Evolutionary conservation across 2,329 filamentous ascomycete genomes (phyloP), one percentile per base, ranked within the genome.

Genomic region (Paraphoma sp.): DNA sequence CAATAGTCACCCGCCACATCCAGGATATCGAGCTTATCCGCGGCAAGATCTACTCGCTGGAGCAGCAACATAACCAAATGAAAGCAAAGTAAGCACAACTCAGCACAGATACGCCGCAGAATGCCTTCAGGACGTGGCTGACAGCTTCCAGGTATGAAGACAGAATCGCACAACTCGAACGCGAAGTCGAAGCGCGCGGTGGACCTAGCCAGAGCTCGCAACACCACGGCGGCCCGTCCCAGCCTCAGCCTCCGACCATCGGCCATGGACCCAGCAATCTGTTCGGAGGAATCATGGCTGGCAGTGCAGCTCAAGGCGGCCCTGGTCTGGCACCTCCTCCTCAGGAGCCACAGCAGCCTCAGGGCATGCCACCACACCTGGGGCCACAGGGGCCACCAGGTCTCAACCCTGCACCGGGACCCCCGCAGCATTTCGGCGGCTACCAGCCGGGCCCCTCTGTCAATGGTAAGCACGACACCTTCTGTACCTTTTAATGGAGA

Each of bases 241-340:
- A 95, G 78, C 90, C 92, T 60, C 90, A 91, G 59, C 94, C 95
- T 36, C 93, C 89, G 36, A 82, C 92, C 48, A 91, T 98, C 66
- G 92, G 93, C 29, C 91, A 96, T 72, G 93, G 94, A 28, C 87
- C 88, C 53, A 94, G 90, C 75, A 95, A 96, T 72, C 84, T 98
- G 41, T 98, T 99, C 74, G 93, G 92, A 66, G 93, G 92, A 54
- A 97, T 98, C 74, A 98, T 99, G 92, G 88, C 93, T 53, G 94
- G 94, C 63, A 88, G 88, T 77, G 87, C 86, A 60, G 91, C 89
- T 69, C 92, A 94, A 80, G 90, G 89, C 69, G 92, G 91, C 59
- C 90, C 92, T 62, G 92, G 91, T 58, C 88, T 96, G 67, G 93
- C 93, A 2, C 81, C 80, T 63, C 90, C 90, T 62, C 83, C 83